Evolutionary conservation across 1,284 basidiomycete genomes (phyloP).

Genomic region (Baeospora myosura): DNA sequence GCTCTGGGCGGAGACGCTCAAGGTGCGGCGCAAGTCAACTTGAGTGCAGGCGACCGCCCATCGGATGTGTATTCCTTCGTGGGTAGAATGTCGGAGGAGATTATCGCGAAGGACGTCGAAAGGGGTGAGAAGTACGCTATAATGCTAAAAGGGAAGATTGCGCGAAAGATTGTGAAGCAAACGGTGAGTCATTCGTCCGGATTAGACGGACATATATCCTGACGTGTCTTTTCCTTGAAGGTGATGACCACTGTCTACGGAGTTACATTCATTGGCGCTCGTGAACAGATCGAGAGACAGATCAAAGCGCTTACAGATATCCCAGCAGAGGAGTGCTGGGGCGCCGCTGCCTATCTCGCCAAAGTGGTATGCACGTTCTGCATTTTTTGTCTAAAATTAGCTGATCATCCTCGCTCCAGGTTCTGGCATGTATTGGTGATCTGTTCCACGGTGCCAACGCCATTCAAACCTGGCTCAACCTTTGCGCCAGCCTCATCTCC

Average conservation of each 20-base stretch:
- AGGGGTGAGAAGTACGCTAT: constrained; percentile 52
- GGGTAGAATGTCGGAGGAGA: constrained; percentile 69
- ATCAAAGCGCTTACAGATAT: constrained; percentile 75
- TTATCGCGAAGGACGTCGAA: constrained; percentile 35
- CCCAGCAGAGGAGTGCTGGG: constrained; percentile 67
- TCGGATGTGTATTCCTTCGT: constrained; percentile 96
- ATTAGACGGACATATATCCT: not conserved
- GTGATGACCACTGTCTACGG: constrained; percentile 99
- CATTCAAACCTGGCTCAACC: constrained; percentile 90
- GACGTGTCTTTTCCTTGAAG: constrained; percentile 24
- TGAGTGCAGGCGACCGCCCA: constrained; percentile 80
- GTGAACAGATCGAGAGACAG: constrained; percentile 92
- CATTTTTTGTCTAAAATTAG: not conserved
- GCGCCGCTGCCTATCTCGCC: constrained; percentile 78
- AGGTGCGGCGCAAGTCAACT: constrained; percentile 91
- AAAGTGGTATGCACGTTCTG: constrained; percentile 44
- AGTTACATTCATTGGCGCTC: constrained; percentile 92
- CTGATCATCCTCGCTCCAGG: constrained; percentile 28
- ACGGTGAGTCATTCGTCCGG: constrained; percentile 52
- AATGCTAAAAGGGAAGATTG: constrained; percentile 73
- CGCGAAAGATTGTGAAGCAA: constrained; percentile 97
- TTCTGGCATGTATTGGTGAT: constrained; percentile 83
- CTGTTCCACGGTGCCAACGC: constrained; percentile 87
- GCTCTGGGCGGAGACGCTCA: constrained; percentile 89
- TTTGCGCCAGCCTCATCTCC: constrained; percentile 78